These are phyloP conservation scores for Phalaenopsis equestris DNA, from an alignment of 106 monocot genomes.

Conservation along the genomic window DNA sequence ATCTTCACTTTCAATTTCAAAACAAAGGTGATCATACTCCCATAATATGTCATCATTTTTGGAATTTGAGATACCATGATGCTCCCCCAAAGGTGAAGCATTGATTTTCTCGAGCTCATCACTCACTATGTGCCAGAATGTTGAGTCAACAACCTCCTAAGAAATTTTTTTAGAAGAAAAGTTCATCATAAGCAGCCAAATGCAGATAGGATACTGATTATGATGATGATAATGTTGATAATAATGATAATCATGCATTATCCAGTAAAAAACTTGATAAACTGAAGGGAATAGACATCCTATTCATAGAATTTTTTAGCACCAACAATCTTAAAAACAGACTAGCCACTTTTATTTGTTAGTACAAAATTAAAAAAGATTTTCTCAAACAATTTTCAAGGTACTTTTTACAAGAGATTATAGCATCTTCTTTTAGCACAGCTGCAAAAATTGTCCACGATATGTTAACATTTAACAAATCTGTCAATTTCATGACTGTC, in stretches of 20 bases:
- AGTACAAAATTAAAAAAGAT: background rate
- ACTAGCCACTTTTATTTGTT: background rate
- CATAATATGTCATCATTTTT: constrained; percentile 53
- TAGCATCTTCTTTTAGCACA: background rate
- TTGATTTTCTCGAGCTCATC: constrained; percentile 78
- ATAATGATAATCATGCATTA: background rate
- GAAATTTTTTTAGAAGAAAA: background rate
- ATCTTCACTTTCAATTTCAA: constrained; percentile 58
- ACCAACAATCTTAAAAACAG: background rate
- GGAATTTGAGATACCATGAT: constrained; percentile 10
- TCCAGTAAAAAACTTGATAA: background rate
- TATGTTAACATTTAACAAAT: background rate
- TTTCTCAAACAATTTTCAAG: background rate
- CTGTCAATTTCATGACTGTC: background rate
- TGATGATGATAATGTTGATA: background rate
- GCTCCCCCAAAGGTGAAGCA: constrained; percentile 18
- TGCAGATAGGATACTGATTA: background rate
- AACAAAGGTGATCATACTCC: constrained; percentile 58
- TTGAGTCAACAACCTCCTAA: constrained; percentile 44
- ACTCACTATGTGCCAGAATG: constrained; percentile 62
- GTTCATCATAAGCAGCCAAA: background rate
- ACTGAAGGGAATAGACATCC: background rate
- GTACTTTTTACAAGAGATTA: background rate
- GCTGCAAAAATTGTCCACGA: background rate
- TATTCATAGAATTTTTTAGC: background rate